phyloP scores from a whole-genome alignment of 148 eudicot species.

The Linanthus parryae region DNA sequence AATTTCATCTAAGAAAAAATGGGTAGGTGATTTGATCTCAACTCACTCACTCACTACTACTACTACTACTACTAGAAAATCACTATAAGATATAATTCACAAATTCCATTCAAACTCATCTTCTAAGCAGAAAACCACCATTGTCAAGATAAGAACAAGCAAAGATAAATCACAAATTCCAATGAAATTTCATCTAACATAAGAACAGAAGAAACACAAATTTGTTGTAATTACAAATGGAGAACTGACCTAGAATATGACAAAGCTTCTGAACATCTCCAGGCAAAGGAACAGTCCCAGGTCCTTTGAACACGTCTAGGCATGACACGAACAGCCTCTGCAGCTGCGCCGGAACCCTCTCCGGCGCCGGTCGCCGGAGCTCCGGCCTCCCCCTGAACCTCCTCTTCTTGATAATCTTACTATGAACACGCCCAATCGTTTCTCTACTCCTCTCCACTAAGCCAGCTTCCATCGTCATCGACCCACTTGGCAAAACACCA shows the following conservation, averaged over 20 bases:
- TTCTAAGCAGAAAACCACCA: no score
- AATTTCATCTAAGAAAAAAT: no score
- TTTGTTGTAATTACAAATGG: no score
- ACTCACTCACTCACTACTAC: no score
- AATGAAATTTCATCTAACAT: no score
- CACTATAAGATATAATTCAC: no score
- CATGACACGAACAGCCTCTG: conserved; percentile 53
- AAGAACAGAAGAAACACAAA: no score
- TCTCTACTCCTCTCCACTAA: conserved; percentile 24
- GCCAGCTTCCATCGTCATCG: conserved; percentile 29
- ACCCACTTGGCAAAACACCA: background rate
- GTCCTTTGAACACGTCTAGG: conserved; percentile 52
- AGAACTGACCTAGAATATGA: conserved; percentile 60
- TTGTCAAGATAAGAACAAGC: no score
- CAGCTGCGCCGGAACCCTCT: conserved; percentile 20
- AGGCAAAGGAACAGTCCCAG: conserved; percentile 55
- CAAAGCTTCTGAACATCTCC: conserved; percentile 44
- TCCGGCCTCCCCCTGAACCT: conserved; percentile 17
- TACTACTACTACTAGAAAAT: no score
- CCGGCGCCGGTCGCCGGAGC: conserved; percentile 4
- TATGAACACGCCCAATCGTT: conserved; percentile 10
- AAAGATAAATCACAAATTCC: no score
- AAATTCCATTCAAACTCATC: no score
- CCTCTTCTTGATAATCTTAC: conserved; percentile 38
- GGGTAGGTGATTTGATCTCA: no score